These are phyloP conservation scores for Suillus luteus DNA, from an alignment of 768 basidiomycete genomes.

Conservation along the genomic window DNA sequence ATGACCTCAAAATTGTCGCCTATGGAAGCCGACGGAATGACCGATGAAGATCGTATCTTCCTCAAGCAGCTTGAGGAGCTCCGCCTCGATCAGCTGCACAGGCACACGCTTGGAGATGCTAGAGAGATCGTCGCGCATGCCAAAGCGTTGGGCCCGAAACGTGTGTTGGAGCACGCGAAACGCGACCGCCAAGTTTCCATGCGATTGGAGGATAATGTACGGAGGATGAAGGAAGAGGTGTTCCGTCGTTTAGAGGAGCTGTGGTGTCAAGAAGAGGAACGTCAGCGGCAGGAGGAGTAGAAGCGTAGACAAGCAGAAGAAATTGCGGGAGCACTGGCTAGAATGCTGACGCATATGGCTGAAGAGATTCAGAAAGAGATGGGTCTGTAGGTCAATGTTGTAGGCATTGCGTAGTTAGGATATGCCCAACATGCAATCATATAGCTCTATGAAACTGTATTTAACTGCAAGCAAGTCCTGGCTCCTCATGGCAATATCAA, in stretches of 20 bases:
- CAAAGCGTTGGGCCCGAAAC: slow-evolving; percentile 13
- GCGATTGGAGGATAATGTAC: slow-evolving; percentile 19
- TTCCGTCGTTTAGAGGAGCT: slow-evolving; percentile 25
- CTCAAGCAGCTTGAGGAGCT: slow-evolving; percentile 25
- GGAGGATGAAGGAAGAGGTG: slow-evolving; percentile 17
- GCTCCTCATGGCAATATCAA: too few relatives aligned
- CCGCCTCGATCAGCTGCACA: slow-evolving; percentile 16
- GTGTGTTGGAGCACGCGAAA: slow-evolving; percentile 19
- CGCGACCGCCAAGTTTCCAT: slow-evolving; percentile 23
- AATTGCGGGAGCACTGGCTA: too few relatives aligned
- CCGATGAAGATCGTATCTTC: slow-evolving; percentile 26
- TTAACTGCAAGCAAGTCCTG: too few relatives aligned
- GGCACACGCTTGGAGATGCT: slow-evolving; percentile 21
- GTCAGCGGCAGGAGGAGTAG: slow-evolving; percentile 18
- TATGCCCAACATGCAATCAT: too few relatives aligned
- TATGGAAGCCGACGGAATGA: slow-evolving; percentile 22
- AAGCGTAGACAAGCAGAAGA: slow-evolving; percentile 9
- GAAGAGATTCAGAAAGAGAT: too few relatives aligned
- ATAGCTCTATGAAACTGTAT: too few relatives aligned
- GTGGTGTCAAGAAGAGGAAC: slow-evolving; percentile 15
- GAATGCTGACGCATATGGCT: too few relatives aligned
- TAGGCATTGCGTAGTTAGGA: too few relatives aligned
- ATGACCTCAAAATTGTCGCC: slow-evolving; percentile 9
- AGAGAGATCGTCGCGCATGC: slow-evolving; percentile 29
- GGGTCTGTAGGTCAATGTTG: too few relatives aligned